These are phyloP conservation scores for Aschersonia sp. DNA, from an alignment of 2,329 filamentous ascomycete species.

Conservation along the genomic window DNA sequence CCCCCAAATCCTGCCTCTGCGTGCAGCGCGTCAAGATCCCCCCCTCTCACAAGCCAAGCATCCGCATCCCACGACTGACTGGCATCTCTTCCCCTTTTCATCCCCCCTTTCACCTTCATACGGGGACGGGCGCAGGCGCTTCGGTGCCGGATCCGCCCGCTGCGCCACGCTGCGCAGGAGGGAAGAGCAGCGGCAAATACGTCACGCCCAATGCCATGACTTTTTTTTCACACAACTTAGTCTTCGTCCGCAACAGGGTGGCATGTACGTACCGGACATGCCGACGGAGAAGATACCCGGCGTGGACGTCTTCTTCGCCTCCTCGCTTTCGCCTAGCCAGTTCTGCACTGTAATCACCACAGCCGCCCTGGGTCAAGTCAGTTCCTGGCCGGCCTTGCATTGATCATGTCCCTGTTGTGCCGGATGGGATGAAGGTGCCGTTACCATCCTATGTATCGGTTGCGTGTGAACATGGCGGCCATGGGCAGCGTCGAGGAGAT, in stretches of 20 bases:
- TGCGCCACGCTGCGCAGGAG: slow-evolving; percentile 13
- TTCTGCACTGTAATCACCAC: slow-evolving; percentile 62
- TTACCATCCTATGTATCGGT: slow-evolving; percentile 61
- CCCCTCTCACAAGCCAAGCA: too few species aligned
- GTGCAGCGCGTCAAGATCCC: too few species aligned
- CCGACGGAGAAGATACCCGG: slow-evolving; percentile 58
- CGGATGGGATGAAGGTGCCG: neutral
- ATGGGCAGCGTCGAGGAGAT: slow-evolving; percentile 73
- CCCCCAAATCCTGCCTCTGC: too few species aligned
- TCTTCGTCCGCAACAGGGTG: neutral
- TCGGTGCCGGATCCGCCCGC: slow-evolving; percentile 19
- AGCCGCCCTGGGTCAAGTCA: slow-evolving; percentile 38
- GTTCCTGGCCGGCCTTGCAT: slow-evolving; percentile 3
- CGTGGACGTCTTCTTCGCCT: slow-evolving; percentile 49
- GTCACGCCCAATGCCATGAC: slow-evolving; percentile 44
- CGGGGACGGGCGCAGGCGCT: slow-evolving; percentile 13
- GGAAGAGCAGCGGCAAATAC: slow-evolving; percentile 36
- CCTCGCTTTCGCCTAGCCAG: slow-evolving; percentile 64
- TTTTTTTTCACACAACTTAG: slow-evolving; percentile 12
- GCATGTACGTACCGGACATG: slow-evolving; percentile 53
- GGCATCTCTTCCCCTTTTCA: too few species aligned
- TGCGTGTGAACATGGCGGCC: slow-evolving; percentile 89
- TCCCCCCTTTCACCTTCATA: slow-evolving; percentile 6
- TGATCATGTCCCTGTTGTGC: neutral
- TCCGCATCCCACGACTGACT: too few species aligned